Conservation (phyloP, 768 basidiomycete species). For the Pulveroboletus sp. region DNA sequence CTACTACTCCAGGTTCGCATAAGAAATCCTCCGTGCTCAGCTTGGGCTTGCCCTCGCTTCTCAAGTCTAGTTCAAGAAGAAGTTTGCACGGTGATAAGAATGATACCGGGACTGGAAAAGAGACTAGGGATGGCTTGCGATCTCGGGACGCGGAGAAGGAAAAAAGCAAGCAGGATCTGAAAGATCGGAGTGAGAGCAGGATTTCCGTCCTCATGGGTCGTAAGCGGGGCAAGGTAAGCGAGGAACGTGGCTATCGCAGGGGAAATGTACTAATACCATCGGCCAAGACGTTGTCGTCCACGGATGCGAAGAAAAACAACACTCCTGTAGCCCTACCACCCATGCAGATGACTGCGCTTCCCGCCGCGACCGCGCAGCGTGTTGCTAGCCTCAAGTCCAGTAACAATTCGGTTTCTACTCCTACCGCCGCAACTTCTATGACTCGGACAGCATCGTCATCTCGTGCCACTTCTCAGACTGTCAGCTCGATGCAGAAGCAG, state of each 20-base stretch:
- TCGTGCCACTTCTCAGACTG: constrained; percentile 74
- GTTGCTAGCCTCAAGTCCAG: constrained; percentile 75
- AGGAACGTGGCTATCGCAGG: not conserved
- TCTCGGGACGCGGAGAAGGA: constrained; percentile 45
- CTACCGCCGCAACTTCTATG: constrained; percentile 38
- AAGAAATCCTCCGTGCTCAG: constrained; percentile 84
- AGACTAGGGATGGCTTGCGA: constrained; percentile 51
- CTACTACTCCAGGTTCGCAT: constrained; percentile 56
- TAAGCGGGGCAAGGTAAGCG: constrained; percentile 83
- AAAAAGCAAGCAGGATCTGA: constrained; percentile 66
- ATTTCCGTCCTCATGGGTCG: constrained; percentile 85
- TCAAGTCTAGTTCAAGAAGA: constrained; percentile 82
- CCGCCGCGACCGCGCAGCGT: constrained; percentile 76
- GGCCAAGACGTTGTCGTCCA: constrained; percentile 74
- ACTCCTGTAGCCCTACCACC: constrained; percentile 76
- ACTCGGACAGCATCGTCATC: constrained; percentile 48
- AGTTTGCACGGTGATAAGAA: constrained; percentile 65
- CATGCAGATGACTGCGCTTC: constrained; percentile 84
- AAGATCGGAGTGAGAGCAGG: constrained; percentile 85
- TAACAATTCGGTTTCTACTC: constrained; percentile 42
- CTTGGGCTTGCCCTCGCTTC: constrained; percentile 72
- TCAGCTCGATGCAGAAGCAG: constrained; percentile 83
- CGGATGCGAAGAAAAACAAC: constrained; percentile 71
- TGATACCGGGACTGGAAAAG: constrained; percentile 37
- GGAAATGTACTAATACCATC: constrained; percentile 9